Percentiles rank a stretch among this genome's conserved stretches.
Conservation (phyloP, 1,139 yeast species). For the Taphrina wiesneri region DNA sequence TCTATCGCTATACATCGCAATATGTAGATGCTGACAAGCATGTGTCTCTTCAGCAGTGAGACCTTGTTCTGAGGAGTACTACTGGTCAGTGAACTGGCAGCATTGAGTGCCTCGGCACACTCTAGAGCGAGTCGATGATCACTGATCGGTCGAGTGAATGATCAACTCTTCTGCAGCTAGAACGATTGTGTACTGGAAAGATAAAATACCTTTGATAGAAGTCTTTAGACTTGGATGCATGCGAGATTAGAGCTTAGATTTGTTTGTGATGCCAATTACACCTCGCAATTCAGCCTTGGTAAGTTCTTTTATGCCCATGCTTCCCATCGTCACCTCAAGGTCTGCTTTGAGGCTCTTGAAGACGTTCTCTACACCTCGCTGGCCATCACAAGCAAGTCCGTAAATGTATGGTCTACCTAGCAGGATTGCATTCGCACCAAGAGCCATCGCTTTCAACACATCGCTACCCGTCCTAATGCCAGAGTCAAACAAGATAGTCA, state of each 20-base stretch:
- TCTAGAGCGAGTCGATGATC: too few species aligned
- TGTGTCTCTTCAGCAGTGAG: too few species aligned
- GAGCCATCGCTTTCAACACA: conserved; percentile 65
- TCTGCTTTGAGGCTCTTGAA: conserved; percentile 39
- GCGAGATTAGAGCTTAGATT: not conserved
- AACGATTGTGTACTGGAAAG: not conserved
- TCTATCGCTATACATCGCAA: too few species aligned
- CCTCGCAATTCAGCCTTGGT: conserved; percentile 20
- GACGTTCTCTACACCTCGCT: conserved; percentile 67
- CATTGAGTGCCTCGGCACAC: too few species aligned
- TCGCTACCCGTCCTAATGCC: conserved; percentile 76
- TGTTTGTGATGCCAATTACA: not conserved
- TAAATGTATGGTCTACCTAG: conserved; percentile 73
- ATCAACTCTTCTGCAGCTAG: not conserved
- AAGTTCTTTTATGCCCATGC: conserved; percentile 36
- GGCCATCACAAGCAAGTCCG: conserved; percentile 73
- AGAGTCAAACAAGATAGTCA: conserved; percentile 70
- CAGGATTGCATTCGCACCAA: conserved; percentile 77
- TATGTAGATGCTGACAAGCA: too few species aligned
- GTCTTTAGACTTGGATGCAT: not conserved
- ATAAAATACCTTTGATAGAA: too few species aligned
- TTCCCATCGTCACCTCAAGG: conserved; percentile 39
- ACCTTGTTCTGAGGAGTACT: too few species aligned
- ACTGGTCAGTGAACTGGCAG: too few species aligned
- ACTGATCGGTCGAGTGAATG: too few species aligned